These are phyloP conservation scores for Leccinum longicurvipes DNA, from an alignment of 768 basidiomycete species.

Conservation along the genomic window DNA sequence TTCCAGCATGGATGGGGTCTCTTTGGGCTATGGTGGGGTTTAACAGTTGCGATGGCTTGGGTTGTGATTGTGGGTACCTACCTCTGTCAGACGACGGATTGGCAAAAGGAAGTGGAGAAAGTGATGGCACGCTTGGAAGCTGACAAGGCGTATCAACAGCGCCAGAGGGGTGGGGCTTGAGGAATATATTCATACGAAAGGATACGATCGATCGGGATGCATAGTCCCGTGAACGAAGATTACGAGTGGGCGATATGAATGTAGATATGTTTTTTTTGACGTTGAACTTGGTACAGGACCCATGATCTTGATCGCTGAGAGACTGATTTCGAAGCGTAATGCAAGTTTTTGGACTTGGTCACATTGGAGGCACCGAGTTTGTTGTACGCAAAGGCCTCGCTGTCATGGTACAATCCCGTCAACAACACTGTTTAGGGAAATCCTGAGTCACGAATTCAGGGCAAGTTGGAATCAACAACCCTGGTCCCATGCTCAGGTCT, in stretches of 20 bases:
- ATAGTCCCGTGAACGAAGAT: background rate
- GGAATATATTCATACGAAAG: background rate
- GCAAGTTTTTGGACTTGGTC: background rate
- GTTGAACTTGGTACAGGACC: background rate
- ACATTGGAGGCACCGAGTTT: background rate
- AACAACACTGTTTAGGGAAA: background rate
- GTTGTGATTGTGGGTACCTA: slow-evolving; percentile 19
- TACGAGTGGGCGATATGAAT: background rate
- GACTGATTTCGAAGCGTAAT: background rate
- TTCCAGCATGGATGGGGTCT: slow-evolving; percentile 61
- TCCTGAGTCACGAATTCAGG: background rate
- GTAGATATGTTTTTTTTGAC: background rate
- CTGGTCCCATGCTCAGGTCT: background rate
- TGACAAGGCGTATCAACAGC: slow-evolving; percentile 33
- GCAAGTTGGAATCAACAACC: background rate
- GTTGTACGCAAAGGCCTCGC: background rate
- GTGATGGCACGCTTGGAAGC: slow-evolving; percentile 49
- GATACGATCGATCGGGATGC: background rate
- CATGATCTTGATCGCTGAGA: background rate
- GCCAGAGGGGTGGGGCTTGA: background rate
- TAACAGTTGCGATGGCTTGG: slow-evolving; percentile 47
- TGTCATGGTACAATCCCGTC: background rate
- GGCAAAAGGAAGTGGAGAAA: slow-evolving; percentile 66
- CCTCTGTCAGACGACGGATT: slow-evolving; percentile 60
- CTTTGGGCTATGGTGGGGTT: slow-evolving; percentile 81